Evolutionary conservation across 495 filamentous ascomycete genomes (phyloP), one percentile per base, ranked within the genome.

Genomic region (Opeltia flavorubescens): DNA sequence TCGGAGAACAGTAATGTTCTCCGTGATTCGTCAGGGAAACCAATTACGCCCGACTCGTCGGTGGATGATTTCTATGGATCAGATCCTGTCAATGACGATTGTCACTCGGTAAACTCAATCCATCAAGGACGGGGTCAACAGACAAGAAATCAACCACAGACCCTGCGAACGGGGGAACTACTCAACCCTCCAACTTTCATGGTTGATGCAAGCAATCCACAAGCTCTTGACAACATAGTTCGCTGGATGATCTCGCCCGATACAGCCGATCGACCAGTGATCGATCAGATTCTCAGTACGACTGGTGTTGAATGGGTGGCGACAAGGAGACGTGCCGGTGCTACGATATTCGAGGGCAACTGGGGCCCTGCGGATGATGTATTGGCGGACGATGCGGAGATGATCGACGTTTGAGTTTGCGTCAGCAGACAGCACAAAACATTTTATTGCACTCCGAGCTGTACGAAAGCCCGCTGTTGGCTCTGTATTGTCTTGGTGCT

Each of bases 301-400:
- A 75, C 75, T 31, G 82, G 84, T 17, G 70, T 91, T 21, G 70
- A 70, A 48, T 98, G 93, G 80, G 82, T 86, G 17, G 73, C 74
- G 46, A 59, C 60, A 39, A 78, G 87, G 49, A 79, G 85, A 28
- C 77, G 79, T 38, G 84, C 86, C 21, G 84, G 85, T 24, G 93
- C 93, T 20, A 93, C 84, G 8, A 78, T 95, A 43, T 96, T 80
- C 51, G 91, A 98, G 66, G 93, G 91, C 53, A 88, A 86, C 59
- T 98, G 86, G 85, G 91, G 91, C 1, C 91, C 89, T 31, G 77
- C 77, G 9, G 81, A 86, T 50, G 74, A 82, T 47, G 69, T 84
- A 24, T 65, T 85, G 50, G 69, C 67, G n/a, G 75, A 77, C 58
- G 79, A 83, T 63, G 71, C 76, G 39, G 80, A 83, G 59, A 84